phyloP scores from a whole-genome alignment of 2,329 filamentous ascomycete species.

The Fusarium marasasianum region DNA sequence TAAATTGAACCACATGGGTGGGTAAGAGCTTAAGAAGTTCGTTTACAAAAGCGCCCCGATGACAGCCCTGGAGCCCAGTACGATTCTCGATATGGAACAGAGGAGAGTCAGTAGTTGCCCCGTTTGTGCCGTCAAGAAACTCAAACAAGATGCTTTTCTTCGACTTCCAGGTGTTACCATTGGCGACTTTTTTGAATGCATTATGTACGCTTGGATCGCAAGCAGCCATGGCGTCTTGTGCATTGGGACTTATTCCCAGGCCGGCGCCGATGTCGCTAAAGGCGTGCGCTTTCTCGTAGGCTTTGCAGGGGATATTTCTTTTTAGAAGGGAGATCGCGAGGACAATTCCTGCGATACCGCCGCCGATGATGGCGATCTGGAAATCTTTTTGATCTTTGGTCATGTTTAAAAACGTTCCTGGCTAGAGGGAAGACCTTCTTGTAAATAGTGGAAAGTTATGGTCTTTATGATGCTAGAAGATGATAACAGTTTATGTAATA shows the following conservation, averaged over 20 bases:
- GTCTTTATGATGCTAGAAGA: not conserved
- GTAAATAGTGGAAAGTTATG: no score
- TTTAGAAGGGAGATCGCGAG: not conserved
- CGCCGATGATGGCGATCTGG: not conserved
- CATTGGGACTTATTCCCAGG: not conserved
- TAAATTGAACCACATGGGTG: not conserved
- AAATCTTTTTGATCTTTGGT: rapidly evolving
- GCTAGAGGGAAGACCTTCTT: no score
- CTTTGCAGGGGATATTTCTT: not conserved
- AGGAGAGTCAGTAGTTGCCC: not conserved
- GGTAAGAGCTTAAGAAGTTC: not conserved
- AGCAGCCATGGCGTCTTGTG: not conserved
- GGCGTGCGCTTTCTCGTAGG: not conserved
- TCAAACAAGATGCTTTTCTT: not conserved
- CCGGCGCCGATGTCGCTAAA: not conserved
- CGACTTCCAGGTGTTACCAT: not conserved
- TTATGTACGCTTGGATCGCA: not conserved
- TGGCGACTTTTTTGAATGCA: not conserved
- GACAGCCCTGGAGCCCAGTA: not conserved
- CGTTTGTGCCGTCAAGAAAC: not conserved
- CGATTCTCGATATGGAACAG: not conserved
- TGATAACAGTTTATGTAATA: not conserved
- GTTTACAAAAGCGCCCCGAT: not conserved
- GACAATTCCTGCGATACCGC: not conserved
- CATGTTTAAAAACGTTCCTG: not conserved